A percentile compares a stretch with the other conserved stretches of the same genome.
phyloP scores from a whole-genome alignment of 2,329 filamentous ascomycete genomes.

The Penicillium sp. region DNA sequence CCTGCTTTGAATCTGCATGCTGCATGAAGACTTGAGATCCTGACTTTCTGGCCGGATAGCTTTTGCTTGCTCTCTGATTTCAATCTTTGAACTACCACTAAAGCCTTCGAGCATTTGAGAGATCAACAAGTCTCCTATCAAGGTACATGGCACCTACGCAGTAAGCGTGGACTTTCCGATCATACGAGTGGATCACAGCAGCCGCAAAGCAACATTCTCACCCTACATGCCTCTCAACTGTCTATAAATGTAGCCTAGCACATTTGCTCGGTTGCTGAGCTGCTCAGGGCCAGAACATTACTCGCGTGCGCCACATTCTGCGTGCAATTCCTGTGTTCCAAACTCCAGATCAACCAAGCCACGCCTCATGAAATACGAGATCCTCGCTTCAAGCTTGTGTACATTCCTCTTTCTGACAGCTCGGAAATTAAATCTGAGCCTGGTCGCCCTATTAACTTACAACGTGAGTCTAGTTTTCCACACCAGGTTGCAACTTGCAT shows the following conservation, averaged over 20 bases:
- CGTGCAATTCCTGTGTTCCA: background rate
- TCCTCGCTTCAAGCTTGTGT: background rate
- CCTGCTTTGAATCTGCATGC: too few species aligned
- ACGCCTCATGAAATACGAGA: background rate
- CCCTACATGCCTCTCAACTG: background rate
- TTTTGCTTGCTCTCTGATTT: background rate
- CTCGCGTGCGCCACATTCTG: background rate
- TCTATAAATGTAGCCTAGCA: background rate
- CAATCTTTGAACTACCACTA: background rate
- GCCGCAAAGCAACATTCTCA: background rate
- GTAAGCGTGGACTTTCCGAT: background rate
- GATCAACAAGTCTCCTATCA: background rate
- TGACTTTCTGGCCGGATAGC: too few species aligned
- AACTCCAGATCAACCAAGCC: background rate
- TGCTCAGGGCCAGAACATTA: background rate
- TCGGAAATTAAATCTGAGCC: background rate
- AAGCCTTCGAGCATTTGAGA: background rate
- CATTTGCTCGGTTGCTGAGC: background rate
- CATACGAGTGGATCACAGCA: background rate
- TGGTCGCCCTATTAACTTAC: background rate
- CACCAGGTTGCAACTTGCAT: slow-evolving; percentile 1
- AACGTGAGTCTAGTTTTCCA: background rate
- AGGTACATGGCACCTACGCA: background rate
- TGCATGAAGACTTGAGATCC: too few species aligned
- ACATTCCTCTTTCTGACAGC: slow-evolving; percentile 6